Percentiles rank a stretch among this genome's conserved stretches.
Evolutionary conservation across 441 rosid genomes (phyloP).

Genomic region (Adansonia madagascariensis): DNA sequence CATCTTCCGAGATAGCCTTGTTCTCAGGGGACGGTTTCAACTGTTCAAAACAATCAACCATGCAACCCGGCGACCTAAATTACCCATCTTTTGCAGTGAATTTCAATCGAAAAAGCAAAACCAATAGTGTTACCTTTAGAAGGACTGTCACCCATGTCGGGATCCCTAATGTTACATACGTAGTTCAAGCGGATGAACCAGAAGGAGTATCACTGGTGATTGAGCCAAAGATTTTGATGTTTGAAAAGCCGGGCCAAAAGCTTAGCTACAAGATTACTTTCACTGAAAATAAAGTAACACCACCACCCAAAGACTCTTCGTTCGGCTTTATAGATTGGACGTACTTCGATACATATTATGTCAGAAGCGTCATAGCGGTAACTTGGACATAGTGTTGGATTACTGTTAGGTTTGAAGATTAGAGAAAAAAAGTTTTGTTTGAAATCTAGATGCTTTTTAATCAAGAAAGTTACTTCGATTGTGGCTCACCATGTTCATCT

Average conservation of each 20-base stretch:
- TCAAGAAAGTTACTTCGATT: background rate
- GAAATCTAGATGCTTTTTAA: background rate
- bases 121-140: conserved; percentile 15
- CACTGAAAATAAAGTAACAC: conserved; percentile 19
- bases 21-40: conserved; percentile 35
- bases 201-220: conserved; percentile 19
- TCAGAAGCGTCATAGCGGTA: conserved; percentile 74
- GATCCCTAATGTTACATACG: conserved; percentile 7
- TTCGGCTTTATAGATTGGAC: conserved; percentile 71
- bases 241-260: conserved; percentile 52
- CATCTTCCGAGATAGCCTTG: conserved; percentile 32
- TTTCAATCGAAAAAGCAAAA: conserved; percentile 22
- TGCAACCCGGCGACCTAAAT: conserved; percentile 41
- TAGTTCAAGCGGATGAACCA: background rate
- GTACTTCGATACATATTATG: conserved; percentile 50
- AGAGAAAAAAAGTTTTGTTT: background rate
- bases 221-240: conserved; percentile 42
- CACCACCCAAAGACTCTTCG: conserved; percentile 32
- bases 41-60: conserved; percentile 26
- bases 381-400: conserved; percentile 45
- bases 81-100: conserved; percentile 46
- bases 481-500: background rate
- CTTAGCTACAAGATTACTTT: conserved; percentile 52
- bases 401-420: background rate
- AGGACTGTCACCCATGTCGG: conserved; percentile 45